Evolutionary conservation across 768 basidiomycete genomes (phyloP).

Genomic region (Pluteus cervinus): DNA sequence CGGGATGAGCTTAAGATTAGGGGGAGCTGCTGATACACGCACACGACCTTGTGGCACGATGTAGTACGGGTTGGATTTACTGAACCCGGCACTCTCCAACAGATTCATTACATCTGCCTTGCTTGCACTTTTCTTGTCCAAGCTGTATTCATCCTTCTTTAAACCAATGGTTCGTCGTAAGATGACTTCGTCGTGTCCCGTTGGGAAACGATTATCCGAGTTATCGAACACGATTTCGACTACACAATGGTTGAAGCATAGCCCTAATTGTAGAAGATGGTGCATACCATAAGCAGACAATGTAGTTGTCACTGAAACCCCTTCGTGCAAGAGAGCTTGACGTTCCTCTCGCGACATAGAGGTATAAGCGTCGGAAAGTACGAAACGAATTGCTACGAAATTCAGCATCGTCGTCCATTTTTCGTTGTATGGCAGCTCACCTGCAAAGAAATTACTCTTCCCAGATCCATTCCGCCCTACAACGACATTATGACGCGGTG

Average conservation of each 20-base stretch:
- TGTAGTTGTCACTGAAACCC: conserved; percentile 80
- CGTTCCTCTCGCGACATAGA: conserved; percentile 93
- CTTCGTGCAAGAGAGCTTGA: conserved; percentile 90
- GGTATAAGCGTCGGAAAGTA: conserved; percentile 95
- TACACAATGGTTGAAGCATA: conserved; percentile 14
- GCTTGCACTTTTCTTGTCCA: conserved; percentile 91
- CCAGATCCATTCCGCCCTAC: conserved; percentile 97
- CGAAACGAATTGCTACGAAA: conserved; percentile 84
- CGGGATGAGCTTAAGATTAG: conserved; percentile 8
- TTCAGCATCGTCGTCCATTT: neutral
- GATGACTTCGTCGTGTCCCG: conserved; percentile 79
- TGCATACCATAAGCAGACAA: conserved; percentile 82
- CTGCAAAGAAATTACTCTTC: conserved; percentile 98
- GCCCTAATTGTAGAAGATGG: neutral
- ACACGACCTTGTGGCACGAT: conserved; percentile 98
- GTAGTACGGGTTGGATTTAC: conserved; percentile 97
- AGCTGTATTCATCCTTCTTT: conserved; percentile 98
- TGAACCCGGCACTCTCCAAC: conserved; percentile 95
- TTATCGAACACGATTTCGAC: conserved; percentile 97
- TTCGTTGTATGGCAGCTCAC: conserved; percentile 31
- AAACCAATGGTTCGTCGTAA: conserved; percentile 92
- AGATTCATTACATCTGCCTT: conserved; percentile 98
- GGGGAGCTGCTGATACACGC: conserved; percentile 27
- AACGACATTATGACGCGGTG: conserved; percentile 90
- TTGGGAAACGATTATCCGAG: conserved; percentile 89